Evolutionary conservation across 768 basidiomycete genomes (phyloP), one percentile per base, ranked within the genome.

Genomic region (Tylopilus rubrobrunneus): DNA sequence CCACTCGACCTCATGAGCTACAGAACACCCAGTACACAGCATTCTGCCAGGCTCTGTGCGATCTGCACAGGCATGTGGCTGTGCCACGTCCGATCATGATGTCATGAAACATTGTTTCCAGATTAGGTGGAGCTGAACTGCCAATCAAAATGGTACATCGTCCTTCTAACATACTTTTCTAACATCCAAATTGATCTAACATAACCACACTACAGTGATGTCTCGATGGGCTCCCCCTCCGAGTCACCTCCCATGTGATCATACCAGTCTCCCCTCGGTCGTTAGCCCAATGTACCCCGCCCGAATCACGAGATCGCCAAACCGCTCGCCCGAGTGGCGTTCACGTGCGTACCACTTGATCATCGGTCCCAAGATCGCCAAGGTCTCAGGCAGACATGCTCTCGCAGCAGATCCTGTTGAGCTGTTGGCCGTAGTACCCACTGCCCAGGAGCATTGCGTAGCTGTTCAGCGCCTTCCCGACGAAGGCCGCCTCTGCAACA

Each of bases 231-330:
- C 55, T 78, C 71, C 7, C 87, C 88, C 64, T n/a, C n/a, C n/a
- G n/a, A n/a, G n/a, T 92, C 86, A 0, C 91, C 90, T 15, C 91
- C 91, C 75, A 86, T 81, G 17, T 80, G 74, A 44, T 92, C 88
- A 70, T 95, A 97, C 87, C 92, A 98, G 76, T 62, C 80, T 89
- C 17, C 95, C 95, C 36, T 85, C 81, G 1, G 83, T 88, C 0
- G 91, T 94, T 2, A 89, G 80, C 34, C 90, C 80, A 59, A 98
- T 93, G 64, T 95, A 93, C 42, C 95, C 93, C 25, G 84, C 87
- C 44, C 96, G 80, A 57, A 99, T 88, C 31, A 92, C 91, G 69
- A 89, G 98, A 71, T 98, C 97, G 31, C 97, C 97, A 99, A 98
- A n/a, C 52, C 76, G 86, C 72, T 99, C 97, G 29, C 91, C 93